Conservation (phyloP, 2,329 filamentous ascomycete genomes). For the Curvularia sp. region DNA sequence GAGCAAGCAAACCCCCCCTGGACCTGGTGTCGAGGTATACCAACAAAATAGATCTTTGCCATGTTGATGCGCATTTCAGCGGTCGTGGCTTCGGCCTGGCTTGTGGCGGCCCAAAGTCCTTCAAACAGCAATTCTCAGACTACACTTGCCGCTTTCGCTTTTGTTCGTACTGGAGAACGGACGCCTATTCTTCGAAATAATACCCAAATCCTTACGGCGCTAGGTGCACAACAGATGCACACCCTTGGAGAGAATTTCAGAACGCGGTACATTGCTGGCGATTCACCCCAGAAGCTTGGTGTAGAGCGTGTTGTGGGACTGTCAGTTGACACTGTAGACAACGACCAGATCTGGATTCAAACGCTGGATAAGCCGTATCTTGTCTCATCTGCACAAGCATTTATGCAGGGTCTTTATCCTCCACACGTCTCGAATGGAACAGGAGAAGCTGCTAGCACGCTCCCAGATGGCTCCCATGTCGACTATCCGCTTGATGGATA, state of each 20-base stretch:
- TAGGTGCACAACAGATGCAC: conserved; percentile 63
- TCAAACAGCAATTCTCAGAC: conserved; percentile 34
- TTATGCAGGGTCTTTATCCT: conserved; percentile 68
- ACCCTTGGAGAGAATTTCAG: conserved; percentile 60
- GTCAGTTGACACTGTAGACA: conserved; percentile 53
- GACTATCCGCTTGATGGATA: conserved; percentile 62
- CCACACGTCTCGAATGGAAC: conserved; percentile 48
- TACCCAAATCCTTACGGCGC: conserved; percentile 56
- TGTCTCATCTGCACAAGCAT: conserved; percentile 63
- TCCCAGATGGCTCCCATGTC: conserved; percentile 58
- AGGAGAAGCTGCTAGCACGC: conserved; percentile 47
- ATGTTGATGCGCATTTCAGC: conserved; percentile 39
- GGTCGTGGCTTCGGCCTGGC: conserved; percentile 35
- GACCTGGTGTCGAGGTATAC: conserved; percentile 11
- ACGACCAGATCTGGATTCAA: conserved; percentile 57
- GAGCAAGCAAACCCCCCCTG: conserved; percentile 13
- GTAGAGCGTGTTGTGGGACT: conserved; percentile 49
- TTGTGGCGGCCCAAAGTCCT: conserved; percentile 26
- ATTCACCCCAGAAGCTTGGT: conserved; percentile 32
- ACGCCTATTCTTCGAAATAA: conserved; percentile 52
- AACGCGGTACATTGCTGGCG: conserved; percentile 56
- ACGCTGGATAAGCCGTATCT: conserved; percentile 58
- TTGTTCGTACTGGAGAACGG: conserved; percentile 62
- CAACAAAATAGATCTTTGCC: conserved; percentile 14
- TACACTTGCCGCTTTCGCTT: conserved; percentile 60